Base-by-base conservation (phyloP, 2,329 filamentous ascomycete species). In the Colletotrichum caudatum region DNA sequence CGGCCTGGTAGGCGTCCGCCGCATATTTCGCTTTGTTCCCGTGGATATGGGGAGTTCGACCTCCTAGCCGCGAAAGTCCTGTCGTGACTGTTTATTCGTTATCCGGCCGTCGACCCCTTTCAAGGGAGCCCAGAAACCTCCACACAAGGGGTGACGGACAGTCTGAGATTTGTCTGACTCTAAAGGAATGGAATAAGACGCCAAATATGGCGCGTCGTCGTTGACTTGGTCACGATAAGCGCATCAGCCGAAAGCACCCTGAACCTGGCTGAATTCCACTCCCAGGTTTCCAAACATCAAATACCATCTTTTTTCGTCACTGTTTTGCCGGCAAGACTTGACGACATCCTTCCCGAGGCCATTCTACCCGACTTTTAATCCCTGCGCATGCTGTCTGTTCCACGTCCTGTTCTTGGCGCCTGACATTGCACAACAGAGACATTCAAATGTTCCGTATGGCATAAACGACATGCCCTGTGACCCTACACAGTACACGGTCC, bases 61-160 rank as follows among this genome's bases (percentile, higher is more conserved):
- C 11, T 53, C 37, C 56, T 66, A 62, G 37, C 65, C 39, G 48
- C 50, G 62, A 67, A 39, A 29, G 57, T 37, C 46, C 41, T 59
- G 35, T 50, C 48, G 35, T 26, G 54, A 39, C 54, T 6, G 39
- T 44, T 60, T 59, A 39, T 29, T 60, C 39, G 33, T 53, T 50
- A 64, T 71, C 67, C 58, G 58, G 53, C 35, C 65, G 65, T 59
- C 54, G 65, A 61, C 65, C 62, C 69, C 65, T 71, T 64, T 63
- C 58, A 33, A 71, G 59, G 65, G 69, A 69, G 59, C 59, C 46
- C 2, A 26, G 44, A 64, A n/a, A 56, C 37, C 35, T 37, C 65
- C 37, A 69, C 23, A 60, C 37, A 71, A 64, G 59, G 66, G 65
- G 66, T 53, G 46, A 50, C 39, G 26, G 46, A 37, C 44, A 61